Conservation (phyloP, 176 grass and related monocot genomes). For the Oryza officinalis region DNA sequence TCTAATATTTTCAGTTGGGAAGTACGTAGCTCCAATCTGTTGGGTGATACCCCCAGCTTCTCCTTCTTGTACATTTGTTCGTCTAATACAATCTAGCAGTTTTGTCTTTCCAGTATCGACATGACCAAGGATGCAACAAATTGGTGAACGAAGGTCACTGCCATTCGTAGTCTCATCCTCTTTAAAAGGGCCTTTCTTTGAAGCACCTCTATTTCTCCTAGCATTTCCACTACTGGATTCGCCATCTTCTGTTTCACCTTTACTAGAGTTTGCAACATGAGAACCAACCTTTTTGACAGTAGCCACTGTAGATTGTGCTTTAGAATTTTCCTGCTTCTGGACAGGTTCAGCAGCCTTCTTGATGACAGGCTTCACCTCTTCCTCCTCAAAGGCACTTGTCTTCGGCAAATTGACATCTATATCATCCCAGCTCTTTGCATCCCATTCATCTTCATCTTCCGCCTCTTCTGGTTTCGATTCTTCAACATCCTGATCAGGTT, state of each 20-base stretch:
- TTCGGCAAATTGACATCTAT: slow-evolving; percentile 80
- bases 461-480: slow-evolving; percentile 65
- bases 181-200: slow-evolving; percentile 48
- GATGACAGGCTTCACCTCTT: slow-evolving; percentile 66
- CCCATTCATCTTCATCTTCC: slow-evolving; percentile 90
- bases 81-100: slow-evolving; percentile 82
- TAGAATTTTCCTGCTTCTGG: slow-evolving; percentile 50
- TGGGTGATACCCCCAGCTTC: slow-evolving; percentile 98
- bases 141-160: slow-evolving; percentile 80
- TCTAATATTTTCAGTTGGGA: slow-evolving; percentile 96
- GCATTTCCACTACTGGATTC: slow-evolving; percentile 40
- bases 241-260: slow-evolving; percentile 41
- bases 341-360: slow-evolving; percentile 36
- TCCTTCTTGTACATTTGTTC: slow-evolving; percentile 90
- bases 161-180: slow-evolving; percentile 49
- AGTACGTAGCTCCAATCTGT: slow-evolving; percentile 94
- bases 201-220: slow-evolving; percentile 55
- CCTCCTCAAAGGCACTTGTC: slow-evolving; percentile 63
- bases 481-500: slow-evolving; percentile 64
- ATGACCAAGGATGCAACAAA: slow-evolving; percentile 97
- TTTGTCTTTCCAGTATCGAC: slow-evolving; percentile 98
- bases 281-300: slow-evolving; percentile 63
- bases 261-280: slow-evolving; percentile 48
- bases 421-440: slow-evolving; percentile 98
- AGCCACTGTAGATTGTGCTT: slow-evolving; percentile 37